Conservation (phyloP, 2,329 filamentous ascomycete genomes). For the Aspergillus persii region DNA sequence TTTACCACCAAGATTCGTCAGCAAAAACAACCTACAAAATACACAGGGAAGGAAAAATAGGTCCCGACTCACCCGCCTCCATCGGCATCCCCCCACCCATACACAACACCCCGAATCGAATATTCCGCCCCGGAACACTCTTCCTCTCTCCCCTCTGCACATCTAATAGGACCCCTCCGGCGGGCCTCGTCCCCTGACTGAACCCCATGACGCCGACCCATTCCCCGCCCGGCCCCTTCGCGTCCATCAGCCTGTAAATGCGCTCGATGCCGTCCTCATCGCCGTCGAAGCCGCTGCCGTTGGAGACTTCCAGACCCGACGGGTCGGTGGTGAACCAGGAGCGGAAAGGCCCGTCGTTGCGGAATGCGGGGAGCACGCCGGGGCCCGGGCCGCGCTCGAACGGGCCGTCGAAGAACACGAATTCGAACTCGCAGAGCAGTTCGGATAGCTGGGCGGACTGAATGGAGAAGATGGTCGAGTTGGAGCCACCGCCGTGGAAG, state of each 20-base stretch:
- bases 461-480: slow-evolving; percentile 15
- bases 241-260: slow-evolving; percentile 17
- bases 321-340: slow-evolving; percentile 20
- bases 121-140: not conserved
- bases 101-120: slow-evolving; percentile 21
- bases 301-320: slow-evolving; percentile 5
- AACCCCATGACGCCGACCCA: slow-evolving; percentile 25
- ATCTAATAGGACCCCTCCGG: slow-evolving; percentile 19
- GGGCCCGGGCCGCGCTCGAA: slow-evolving; percentile 17
- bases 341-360: slow-evolving; percentile 14
- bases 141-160: slow-evolving; percentile 15
- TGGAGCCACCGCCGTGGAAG: slow-evolving; percentile 24
- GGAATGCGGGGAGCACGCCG: slow-evolving; percentile 22
- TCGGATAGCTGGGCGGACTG: slow-evolving; percentile 19
- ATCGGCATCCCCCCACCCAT: slow-evolving; percentile 20
- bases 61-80: slow-evolving; percentile 15
- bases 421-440: slow-evolving; percentile 15
- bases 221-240: slow-evolving; percentile 4
- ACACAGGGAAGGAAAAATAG: slow-evolving; percentile 7
- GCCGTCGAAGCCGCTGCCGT: slow-evolving; percentile 18
- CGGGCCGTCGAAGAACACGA: slow-evolving; percentile 23
- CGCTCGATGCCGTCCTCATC: slow-evolving; percentile 20
- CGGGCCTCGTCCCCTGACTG: slow-evolving; percentile 19
- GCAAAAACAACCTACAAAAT: too few species aligned
- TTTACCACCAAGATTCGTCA: too few species aligned